Percentiles rank a stretch among this genome's conserved stretches.
Conservation (phyloP, 1,284 basidiomycete genomes). For the Microstroma glucosiphilum region DNA sequence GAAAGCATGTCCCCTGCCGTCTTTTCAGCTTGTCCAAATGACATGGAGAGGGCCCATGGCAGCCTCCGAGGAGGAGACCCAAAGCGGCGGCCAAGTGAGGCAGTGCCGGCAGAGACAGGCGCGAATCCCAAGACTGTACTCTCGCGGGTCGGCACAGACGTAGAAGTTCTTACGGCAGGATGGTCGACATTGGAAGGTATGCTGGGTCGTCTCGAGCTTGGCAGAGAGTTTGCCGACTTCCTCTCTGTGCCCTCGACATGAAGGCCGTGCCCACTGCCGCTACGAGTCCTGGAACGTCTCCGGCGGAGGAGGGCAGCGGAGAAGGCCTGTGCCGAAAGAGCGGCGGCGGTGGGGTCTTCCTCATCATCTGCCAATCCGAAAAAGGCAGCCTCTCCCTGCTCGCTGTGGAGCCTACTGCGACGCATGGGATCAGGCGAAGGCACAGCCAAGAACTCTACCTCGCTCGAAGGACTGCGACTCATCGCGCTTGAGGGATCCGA, state of each 20-base stretch:
- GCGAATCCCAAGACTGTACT: constrained; percentile 2
- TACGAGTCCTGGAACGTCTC: neutral
- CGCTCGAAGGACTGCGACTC: neutral
- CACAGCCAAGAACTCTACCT: neutral
- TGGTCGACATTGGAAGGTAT: too few relatives aligned
- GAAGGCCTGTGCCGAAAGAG: neutral
- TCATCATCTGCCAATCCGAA: constrained; percentile 7
- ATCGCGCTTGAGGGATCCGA: constrained; percentile 5
- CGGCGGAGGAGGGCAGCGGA: neutral
- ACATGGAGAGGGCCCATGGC: neutral
- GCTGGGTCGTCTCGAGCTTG: neutral
- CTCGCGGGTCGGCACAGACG: neutral
- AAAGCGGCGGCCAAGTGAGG: too few relatives aligned
- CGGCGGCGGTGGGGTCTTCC: neutral
- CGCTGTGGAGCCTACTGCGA: neutral
- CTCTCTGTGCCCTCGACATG: neutral
- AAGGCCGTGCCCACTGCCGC: neutral
- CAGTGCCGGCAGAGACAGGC: neutral
- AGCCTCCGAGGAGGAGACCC: too few relatives aligned
- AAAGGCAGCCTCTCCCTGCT: constrained; percentile 1
- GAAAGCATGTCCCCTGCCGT: constrained; percentile 1
- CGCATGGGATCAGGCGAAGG: neutral
- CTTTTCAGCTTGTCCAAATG: neutral
- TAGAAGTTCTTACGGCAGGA: neutral
- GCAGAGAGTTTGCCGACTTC: neutral